A percentile compares a stretch with the other conserved stretches of the same genome.
These are phyloP conservation scores for Termitomyces sp. DNA, from an alignment of 768 basidiomycete species.

Conservation along the genomic window DNA sequence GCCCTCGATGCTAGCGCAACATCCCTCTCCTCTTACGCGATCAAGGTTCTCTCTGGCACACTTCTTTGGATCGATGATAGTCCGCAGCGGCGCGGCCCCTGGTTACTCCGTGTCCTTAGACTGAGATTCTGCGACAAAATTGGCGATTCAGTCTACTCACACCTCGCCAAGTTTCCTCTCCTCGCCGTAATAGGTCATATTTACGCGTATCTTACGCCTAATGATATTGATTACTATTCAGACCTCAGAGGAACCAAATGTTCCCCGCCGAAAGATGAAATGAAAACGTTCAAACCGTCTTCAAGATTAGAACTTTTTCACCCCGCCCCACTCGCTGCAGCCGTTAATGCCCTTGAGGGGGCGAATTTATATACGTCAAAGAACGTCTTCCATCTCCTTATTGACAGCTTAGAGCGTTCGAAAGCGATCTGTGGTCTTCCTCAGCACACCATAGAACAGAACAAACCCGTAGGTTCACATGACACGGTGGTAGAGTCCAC, in stretches of 20 bases:
- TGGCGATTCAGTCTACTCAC: constrained; percentile 33
- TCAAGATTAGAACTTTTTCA: constrained; percentile 29
- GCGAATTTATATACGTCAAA: constrained; percentile 13
- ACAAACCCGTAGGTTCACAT: not conserved
- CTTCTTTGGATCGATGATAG: constrained; percentile 32
- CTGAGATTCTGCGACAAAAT: constrained; percentile 49
- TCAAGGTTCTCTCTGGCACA: constrained; percentile 46
- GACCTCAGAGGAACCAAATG: constrained; percentile 49
- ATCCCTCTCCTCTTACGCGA: constrained; percentile 41
- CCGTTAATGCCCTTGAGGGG: constrained; percentile 22
- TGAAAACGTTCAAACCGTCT: constrained; percentile 20
- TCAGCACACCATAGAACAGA: not conserved
- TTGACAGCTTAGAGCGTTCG: constrained; percentile 18
- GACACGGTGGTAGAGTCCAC: not conserved
- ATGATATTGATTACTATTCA: constrained; percentile 17
- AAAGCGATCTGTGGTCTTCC: not conserved
- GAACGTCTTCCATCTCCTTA: constrained; percentile 17
- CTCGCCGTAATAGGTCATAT: constrained; percentile 56
- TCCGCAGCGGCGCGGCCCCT: constrained; percentile 35
- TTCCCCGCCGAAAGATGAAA: constrained; percentile 7
- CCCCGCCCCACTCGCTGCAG: constrained; percentile 31
- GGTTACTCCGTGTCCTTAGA: constrained; percentile 52
- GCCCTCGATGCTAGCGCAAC: constrained; percentile 65
- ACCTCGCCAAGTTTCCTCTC: constrained; percentile 45
- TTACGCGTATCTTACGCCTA: not conserved